Conservation (phyloP, 805 yeast genomes). For the Zygosaccharomyces pseudorouxii region DNA sequence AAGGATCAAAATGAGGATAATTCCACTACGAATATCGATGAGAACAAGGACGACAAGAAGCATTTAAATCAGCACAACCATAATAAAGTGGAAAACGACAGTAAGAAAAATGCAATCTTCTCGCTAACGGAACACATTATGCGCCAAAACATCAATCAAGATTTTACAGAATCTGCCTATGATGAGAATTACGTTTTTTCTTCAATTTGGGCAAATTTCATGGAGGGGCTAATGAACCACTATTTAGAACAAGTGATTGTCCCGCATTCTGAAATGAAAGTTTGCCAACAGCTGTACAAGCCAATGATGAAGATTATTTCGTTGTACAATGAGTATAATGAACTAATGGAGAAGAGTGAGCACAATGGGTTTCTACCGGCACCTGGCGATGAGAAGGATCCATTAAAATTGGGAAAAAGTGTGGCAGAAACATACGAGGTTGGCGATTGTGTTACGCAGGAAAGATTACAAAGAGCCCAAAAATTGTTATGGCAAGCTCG, state of each 20-base stretch:
- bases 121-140: conserved; percentile 33
- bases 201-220: conserved; percentile 38
- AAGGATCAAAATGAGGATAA: conserved; percentile 19
- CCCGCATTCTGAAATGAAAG: conserved; percentile 36
- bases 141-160: conserved; percentile 33
- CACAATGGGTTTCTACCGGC: conserved; percentile 32
- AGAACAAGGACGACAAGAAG: not conserved
- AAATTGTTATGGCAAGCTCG: conserved; percentile 33
- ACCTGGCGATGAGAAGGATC: not conserved
- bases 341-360: conserved; percentile 35
- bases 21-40: not conserved
- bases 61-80: not conserved
- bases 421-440: not conserved
- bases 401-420: not conserved
- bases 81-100: not conserved
- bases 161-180: conserved; percentile 29
- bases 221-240: conserved; percentile 38
- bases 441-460: conserved; percentile 20
- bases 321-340: conserved; percentile 35
- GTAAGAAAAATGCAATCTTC: conserved; percentile 11
- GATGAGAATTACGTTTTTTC: conserved; percentile 36
- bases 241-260: conserved; percentile 35
- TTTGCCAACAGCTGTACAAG: conserved; percentile 35
- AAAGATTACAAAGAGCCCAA: conserved; percentile 32
- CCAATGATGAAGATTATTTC: conserved; percentile 38